Evolutionary conservation across 163 green algal genomes (phyloP).

Genomic region (Chlamydomonas reinhardtii): DNA sequence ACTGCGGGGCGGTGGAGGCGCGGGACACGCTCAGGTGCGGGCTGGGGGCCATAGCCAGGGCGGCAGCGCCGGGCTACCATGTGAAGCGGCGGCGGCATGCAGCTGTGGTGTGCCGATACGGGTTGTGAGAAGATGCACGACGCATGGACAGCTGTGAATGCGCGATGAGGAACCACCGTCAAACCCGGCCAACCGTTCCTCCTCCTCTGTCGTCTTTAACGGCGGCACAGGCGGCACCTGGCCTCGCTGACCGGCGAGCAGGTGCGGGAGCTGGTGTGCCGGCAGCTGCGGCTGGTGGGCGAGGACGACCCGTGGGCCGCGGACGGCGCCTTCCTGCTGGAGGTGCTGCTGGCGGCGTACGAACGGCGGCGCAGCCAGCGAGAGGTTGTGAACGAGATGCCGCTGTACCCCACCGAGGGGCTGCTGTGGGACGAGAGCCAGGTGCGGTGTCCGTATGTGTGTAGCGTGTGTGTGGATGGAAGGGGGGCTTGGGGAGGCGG

Average conservation of each 20-base stretch:
- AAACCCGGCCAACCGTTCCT: too few relatives aligned
- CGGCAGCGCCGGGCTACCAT: too few relatives aligned
- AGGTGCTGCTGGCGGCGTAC: conserved; percentile 85
- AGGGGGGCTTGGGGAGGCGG: background rate
- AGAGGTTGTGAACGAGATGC: conserved; percentile 91
- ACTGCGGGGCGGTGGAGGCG: conserved; percentile 86
- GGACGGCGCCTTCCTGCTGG: conserved; percentile 81
- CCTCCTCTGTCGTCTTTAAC: too few relatives aligned
- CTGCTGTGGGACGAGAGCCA: conserved; percentile 94
- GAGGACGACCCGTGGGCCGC: conserved; percentile 81
- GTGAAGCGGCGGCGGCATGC: too few relatives aligned
- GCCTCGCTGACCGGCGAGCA: conserved; percentile 61
- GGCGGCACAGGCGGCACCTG: conserved; percentile 57
- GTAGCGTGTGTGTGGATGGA: too few relatives aligned
- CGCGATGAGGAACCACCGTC: too few relatives aligned
- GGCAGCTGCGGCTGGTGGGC: conserved; percentile 83
- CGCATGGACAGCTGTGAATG: too few relatives aligned
- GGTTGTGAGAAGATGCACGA: too few relatives aligned
- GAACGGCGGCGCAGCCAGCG: conserved; percentile 83
- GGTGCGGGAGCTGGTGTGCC: conserved; percentile 67
- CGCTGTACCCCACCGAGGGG: conserved; percentile 96
- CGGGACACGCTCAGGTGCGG: conserved; percentile 71
- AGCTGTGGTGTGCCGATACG: too few relatives aligned
- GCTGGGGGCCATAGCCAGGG: too few relatives aligned
- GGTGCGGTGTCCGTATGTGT: too few relatives aligned